Conservation (phyloP, 2,329 filamentous ascomycete genomes). For the Penicillium sp. region DNA sequence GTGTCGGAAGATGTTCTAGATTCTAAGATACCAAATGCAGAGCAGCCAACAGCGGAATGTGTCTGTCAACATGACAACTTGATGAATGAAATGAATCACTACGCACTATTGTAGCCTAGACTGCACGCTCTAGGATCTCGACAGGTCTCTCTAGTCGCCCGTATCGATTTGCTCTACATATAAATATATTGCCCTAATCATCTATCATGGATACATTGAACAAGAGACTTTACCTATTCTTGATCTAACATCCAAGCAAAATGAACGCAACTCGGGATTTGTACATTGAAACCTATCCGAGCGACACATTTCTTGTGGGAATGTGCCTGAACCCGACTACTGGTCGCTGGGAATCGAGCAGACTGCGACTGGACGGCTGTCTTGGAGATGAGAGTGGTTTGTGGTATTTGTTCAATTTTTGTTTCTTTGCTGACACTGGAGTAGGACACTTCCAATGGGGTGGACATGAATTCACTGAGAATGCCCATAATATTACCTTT, state of each 20-base stretch:
- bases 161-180: too few species aligned
- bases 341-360: neutral
- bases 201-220: too few species aligned
- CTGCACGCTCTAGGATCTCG: too few species aligned
- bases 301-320: neutral
- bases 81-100: too few species aligned
- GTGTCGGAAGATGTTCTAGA: too few species aligned
- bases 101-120: too few species aligned
- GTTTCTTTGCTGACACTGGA: neutral
- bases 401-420: neutral
- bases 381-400: slow-evolving; percentile 2
- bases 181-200: too few species aligned
- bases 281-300: neutral
- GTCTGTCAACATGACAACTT: too few species aligned
- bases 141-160: too few species aligned
- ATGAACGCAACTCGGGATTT: neutral
- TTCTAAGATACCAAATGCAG: too few species aligned
- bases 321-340: neutral
- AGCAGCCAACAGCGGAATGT: too few species aligned
- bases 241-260: neutral
- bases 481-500: slow-evolving; percentile 2
- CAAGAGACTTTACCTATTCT: too few species aligned
- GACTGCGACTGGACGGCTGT: slow-evolving; percentile 2
- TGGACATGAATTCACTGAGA: slow-evolving; percentile 2
- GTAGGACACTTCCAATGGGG: slow-evolving; percentile 1